These are phyloP conservation scores for Amyloporia xantha DNA, from an alignment of 768 basidiomycete species.

Conservation along the genomic window DNA sequence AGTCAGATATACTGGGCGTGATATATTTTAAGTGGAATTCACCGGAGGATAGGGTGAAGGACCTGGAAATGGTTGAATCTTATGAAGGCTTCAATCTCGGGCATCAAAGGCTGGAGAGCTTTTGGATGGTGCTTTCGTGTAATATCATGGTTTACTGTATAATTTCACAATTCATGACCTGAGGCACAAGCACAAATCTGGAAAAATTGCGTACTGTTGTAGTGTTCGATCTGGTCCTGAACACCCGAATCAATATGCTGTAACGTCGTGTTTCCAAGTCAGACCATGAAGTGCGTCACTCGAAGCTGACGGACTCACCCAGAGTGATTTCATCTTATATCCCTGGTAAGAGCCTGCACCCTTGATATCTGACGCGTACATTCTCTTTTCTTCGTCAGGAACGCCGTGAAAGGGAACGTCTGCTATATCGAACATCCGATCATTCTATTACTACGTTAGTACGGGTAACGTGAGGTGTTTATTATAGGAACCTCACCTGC, in stretches of 20 bases:
- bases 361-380: conserved; percentile 27
- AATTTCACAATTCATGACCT: background rate
- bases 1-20: background rate
- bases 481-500: conserved; percentile 14
- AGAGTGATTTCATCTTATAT: conserved; percentile 47
- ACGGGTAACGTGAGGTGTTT: conserved; percentile 8
- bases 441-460: conserved; percentile 16
- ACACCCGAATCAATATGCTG: conserved; percentile 58
- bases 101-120: conserved; percentile 41
- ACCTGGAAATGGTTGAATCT: conserved; percentile 47
- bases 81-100: conserved; percentile 45
- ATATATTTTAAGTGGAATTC: background rate
- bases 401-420: conserved; percentile 29
- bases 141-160: conserved; percentile 44
- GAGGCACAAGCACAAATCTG: too few species aligned
- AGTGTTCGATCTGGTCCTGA: conserved; percentile 53
- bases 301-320: conserved; percentile 31
- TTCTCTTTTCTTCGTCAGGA: conserved; percentile 26
- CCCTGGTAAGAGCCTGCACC: conserved; percentile 46
- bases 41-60: conserved; percentile 43
- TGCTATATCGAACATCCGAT: conserved; percentile 31
- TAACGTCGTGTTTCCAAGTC: background rate
- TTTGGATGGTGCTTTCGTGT: conserved; percentile 43
- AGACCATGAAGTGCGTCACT: background rate
- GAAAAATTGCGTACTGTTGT: conserved; percentile 39